Evolutionary conservation across 169 alveolate species (phyloP).

Genomic region (Plasmodium billcollinsi): DNA sequence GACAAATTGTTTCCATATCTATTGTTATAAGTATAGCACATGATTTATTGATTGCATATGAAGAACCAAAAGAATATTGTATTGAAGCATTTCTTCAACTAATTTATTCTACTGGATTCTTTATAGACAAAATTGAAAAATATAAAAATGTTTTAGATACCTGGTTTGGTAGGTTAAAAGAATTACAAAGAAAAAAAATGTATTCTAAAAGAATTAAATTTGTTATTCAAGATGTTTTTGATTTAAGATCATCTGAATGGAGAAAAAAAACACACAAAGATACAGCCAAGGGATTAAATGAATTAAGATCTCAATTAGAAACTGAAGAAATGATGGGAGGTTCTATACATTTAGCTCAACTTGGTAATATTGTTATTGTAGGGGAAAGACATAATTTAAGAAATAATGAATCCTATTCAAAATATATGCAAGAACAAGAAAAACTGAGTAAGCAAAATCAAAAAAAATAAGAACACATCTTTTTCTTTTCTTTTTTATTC

Average conservation of each 20-base stretch:
- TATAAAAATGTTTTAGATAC: slow-evolving; percentile 89
- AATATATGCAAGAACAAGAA: slow-evolving; percentile 87
- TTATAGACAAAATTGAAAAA: slow-evolving; percentile 90
- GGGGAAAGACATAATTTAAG: slow-evolving; percentile 91
- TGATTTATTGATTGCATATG: slow-evolving; percentile 89
- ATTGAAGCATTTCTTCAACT: slow-evolving; percentile 92
- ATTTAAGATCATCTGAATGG: slow-evolving; percentile 92
- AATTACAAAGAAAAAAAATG: slow-evolving; percentile 85
- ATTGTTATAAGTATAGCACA: slow-evolving; percentile 91
- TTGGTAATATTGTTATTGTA: slow-evolving; percentile 92
- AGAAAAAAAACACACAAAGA: slow-evolving; percentile 92
- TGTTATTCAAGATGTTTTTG: slow-evolving; percentile 92
- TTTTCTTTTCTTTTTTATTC: slow-evolving; percentile 13
- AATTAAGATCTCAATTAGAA: slow-evolving; percentile 89
- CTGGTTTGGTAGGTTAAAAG: slow-evolving; percentile 93
- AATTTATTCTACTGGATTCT: slow-evolving; percentile 91
- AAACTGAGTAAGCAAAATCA: slow-evolving; percentile 63
- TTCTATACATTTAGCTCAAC: slow-evolving; percentile 92
- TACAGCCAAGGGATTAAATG: slow-evolving; percentile 92
- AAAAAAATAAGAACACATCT: slow-evolving; percentile 46
- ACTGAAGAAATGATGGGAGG: slow-evolving; percentile 94
- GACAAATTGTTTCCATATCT: slow-evolving; percentile 90
- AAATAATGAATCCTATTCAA: slow-evolving; percentile 87
- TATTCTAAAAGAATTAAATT: slow-evolving; percentile 92
- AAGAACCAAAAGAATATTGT: slow-evolving; percentile 92